phyloP scores from a whole-genome alignment of 768 basidiomycete genomes.

The Macrolepiota albuminosa region DNA sequence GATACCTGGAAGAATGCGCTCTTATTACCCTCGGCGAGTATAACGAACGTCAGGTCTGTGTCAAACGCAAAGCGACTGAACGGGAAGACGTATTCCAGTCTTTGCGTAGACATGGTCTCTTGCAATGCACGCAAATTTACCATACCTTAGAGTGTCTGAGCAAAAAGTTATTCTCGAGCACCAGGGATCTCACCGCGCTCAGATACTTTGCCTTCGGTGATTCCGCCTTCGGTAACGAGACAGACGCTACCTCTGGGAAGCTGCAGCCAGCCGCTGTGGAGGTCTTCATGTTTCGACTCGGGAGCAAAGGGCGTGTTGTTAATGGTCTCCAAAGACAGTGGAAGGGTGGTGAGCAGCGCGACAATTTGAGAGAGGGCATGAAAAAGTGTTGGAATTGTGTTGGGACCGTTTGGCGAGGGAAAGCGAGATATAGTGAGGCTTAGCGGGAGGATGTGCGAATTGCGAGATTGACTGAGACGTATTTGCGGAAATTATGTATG shows the following conservation, averaged over 20 bases:
- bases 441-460: constrained; percentile 62
- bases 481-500: not conserved
- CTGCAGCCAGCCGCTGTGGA: constrained; percentile 73
- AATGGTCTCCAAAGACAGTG: constrained; percentile 57
- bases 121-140: constrained; percentile 61
- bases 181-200: constrained; percentile 42
- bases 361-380: constrained; percentile 54
- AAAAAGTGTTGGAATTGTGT: constrained; percentile 42
- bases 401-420: constrained; percentile 31
- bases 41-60: constrained; percentile 65
- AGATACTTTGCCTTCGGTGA: constrained; percentile 63
- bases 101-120: constrained; percentile 59
- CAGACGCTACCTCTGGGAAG: constrained; percentile 57
- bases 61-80: constrained; percentile 69
- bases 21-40: constrained; percentile 58
- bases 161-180: not conserved
- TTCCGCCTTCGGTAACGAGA: constrained; percentile 59
- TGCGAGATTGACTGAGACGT: constrained; percentile 54
- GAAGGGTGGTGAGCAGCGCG: constrained; percentile 49
- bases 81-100: constrained; percentile 70
- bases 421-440: constrained; percentile 62
- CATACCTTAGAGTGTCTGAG: constrained; percentile 35
- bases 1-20: constrained; percentile 70
- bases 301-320: constrained; percentile 59
- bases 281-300: constrained; percentile 63